Evolutionary conservation across 2,329 filamentous ascomycete genomes (phyloP), one percentile per base, ranked within the genome.

Genomic region (Ascochyta pisi): DNA sequence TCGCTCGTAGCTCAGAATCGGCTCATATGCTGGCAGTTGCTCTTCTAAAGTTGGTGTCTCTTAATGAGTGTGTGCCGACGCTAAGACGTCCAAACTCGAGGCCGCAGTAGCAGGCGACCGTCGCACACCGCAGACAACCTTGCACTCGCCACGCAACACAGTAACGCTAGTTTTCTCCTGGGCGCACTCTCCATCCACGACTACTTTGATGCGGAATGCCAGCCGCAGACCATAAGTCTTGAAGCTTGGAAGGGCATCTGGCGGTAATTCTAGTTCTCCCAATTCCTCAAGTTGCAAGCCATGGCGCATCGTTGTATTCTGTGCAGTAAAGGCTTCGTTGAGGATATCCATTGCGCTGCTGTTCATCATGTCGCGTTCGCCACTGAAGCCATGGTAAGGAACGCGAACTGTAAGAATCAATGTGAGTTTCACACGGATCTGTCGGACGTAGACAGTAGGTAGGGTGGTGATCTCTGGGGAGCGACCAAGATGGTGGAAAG

Each of bases 351-450:
- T 31, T 13, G 35, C 39, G 4, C 8, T 23, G 24, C 7, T 27
- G 24, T 35, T 13, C 3, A 39, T n/a, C 9, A 34, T 38, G 16
- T 50, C 48, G 10, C 48, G 48, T 1, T 44, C 31, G 6, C 48
- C 33, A 10, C 31, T 50, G 5, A 42, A 8, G 1, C 48, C 48
- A 1, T 31, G 22, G 19, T 50, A 44, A 9, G 40, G 48, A 23
- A 50, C 26, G 2, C 48, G 40, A 19, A 33, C 33, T 6, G 19
- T 22, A 6, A 50, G 47, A 6, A 31, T 31, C 3, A 16, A 50
- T 6, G 40, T 50, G 10, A 50, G 39, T 16, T 50, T 50, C 15
- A 44, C 40, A 6, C 40, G 40, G 12, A 50, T 15, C 15, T 44
- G 31, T 29, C 24, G 24, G 15, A 44, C 10, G 7, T 23, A 31